Base-by-base conservation (phyloP, 2,329 filamentous ascomycete genomes). In the Claviceps maximensis region DNA sequence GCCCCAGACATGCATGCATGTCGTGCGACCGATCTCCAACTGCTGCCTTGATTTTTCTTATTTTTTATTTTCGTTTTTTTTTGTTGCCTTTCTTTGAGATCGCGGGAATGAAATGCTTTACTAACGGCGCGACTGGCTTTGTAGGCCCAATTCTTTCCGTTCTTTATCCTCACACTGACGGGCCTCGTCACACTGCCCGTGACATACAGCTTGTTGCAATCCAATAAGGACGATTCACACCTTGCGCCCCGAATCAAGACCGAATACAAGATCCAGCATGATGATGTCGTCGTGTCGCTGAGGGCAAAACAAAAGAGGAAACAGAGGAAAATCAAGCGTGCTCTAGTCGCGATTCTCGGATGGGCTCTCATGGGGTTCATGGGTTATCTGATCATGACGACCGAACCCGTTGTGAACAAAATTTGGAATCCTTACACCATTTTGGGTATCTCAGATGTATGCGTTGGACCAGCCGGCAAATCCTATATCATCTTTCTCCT, bases 371-470 rank as follows among this genome's bases (percentile, higher is more conserved):
- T 97, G 74, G 87, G 77, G 49, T 87, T 84, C 69, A 97, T 97
- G 89, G 74, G 86, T 29, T 98, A 97, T 69, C 77, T 98, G 56
- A 95, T 97, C 65, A 67, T 83, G 55, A 83, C 86, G 49, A 93
- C 89, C 53, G 80, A 87, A 60, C 79, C 79, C 54, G 81, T 82
- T 1, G 70, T 76, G 31, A 78, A 83, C 48, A 89, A 93, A 71
- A 78, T 95, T 54, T 98, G 91, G 87, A 94, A 98, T 70, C 93
- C 93, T 1, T 98, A 97, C 71, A 87, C 95, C 60, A 94, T 98
- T 61, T 73, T 98, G 54, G 88, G 87, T 47, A 79, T 98, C 53
- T 82, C 87, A 60, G 86, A 90, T 69, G 86, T 89, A 54, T 33
- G 46, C 13, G 41, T 19, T 29, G 9, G 6, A 19, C 5, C n/a